A percentile compares a stretch with the other conserved stretches of the same genome.
phyloP scores from a whole-genome alignment of 2,329 filamentous ascomycete genomes.

The Aspergillus hiratsukae region DNA sequence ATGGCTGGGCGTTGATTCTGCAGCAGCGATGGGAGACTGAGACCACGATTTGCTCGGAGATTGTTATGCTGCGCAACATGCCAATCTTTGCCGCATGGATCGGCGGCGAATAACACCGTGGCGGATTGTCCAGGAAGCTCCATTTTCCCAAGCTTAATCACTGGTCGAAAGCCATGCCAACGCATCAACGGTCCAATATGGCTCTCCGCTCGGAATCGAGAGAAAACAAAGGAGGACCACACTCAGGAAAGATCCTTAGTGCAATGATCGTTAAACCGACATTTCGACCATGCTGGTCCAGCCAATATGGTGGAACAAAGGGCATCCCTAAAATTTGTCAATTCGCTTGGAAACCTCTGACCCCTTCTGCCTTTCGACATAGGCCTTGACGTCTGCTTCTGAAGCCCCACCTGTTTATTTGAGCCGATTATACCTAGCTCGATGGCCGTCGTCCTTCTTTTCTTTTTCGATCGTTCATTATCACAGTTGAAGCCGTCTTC shows the following conservation, averaged over 20 bases:
- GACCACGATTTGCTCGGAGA: conserved; percentile 11
- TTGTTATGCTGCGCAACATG: conserved; percentile 16
- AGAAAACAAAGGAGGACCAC: conserved; percentile 5
- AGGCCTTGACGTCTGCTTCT: conserved; percentile 12
- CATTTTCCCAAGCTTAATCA: conserved; percentile 61
- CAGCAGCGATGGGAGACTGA: conserved; percentile 15
- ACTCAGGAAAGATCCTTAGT: background rate
- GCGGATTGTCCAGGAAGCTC: conserved; percentile 49
- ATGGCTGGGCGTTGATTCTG: conserved; percentile 15
- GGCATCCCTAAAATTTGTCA: background rate
- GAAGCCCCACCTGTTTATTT: conserved; percentile 31
- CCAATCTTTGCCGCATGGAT: conserved; percentile 32
- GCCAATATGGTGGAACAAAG: background rate
- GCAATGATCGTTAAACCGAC: background rate
- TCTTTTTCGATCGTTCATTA: background rate
- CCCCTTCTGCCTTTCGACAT: conserved; percentile 5
- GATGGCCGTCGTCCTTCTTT: conserved; percentile 12
- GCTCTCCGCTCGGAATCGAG: conserved; percentile 10
- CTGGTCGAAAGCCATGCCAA: conserved; percentile 82
- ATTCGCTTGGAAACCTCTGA: background rate
- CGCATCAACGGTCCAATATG: conserved; percentile 59
- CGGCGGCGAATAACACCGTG: conserved; percentile 34
- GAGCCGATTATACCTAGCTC: conserved; percentile 24
- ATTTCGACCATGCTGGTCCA: background rate
- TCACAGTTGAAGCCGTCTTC: conserved; percentile 1